A percentile compares a stretch with the other conserved stretches of the same genome.
Evolutionary conservation across 2,329 filamentous ascomycete genomes (phyloP).

Genomic region (Chaetomiaceae sp.): DNA sequence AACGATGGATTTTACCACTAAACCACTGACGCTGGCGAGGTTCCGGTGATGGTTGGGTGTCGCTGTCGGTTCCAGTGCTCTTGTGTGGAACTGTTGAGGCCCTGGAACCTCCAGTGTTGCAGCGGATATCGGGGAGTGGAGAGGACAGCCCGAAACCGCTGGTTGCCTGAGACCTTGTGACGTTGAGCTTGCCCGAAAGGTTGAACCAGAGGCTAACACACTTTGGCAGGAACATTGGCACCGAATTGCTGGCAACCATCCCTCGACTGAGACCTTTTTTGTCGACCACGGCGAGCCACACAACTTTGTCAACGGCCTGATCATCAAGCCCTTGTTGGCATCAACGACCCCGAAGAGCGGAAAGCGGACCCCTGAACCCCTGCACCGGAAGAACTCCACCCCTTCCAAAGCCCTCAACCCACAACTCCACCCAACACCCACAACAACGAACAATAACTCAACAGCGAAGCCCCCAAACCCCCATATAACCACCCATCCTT

Average conservation of each 20-base stretch:
- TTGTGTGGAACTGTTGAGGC: background rate
- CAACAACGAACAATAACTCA: background rate
- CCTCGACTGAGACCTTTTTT: too few relatives aligned
- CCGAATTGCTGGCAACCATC: too few relatives aligned
- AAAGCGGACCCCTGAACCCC: too few relatives aligned
- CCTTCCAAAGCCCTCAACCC: background rate
- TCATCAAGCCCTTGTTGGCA: too few relatives aligned
- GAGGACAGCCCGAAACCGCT: too few relatives aligned
- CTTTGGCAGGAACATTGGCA: too few relatives aligned
- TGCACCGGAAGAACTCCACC: background rate
- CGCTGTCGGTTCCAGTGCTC: background rate
- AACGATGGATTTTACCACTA: slow-evolving; percentile 53
- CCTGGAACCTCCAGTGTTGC: background rate
- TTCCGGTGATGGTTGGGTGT: background rate
- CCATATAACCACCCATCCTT: background rate
- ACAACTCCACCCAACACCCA: background rate
- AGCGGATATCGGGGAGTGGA: background rate
- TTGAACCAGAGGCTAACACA: too few relatives aligned
- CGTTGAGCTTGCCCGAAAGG: too few relatives aligned
- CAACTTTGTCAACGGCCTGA: too few relatives aligned
- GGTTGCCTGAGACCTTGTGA: too few relatives aligned
- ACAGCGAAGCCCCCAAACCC: background rate
- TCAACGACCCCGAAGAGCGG: too few relatives aligned
- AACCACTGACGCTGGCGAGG: slow-evolving; percentile 37
- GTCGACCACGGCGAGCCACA: too few relatives aligned